Base-by-base conservation (phyloP, 768 basidiomycete species). In the Pholiota conissans region DNA sequence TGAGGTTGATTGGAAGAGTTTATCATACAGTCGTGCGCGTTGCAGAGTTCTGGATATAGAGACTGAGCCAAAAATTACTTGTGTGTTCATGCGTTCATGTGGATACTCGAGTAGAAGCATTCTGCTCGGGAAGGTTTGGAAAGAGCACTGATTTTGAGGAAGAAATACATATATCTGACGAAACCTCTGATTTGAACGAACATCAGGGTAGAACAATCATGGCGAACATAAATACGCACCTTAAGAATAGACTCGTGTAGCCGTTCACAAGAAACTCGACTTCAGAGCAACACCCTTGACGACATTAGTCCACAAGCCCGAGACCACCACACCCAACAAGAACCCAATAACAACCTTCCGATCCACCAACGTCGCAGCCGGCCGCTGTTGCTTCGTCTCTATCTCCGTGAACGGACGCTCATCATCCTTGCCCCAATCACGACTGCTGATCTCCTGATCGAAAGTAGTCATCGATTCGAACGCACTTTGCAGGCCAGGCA, bases 351-450 rank as follows among this genome's bases (percentile, higher is more conserved):
- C 28, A 13, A 63, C 18, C 52, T 55, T 58, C 10, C 49, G 13
- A 27, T 61, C 63, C 20, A 61, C 26, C 52, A 55, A 59, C 8
- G 50, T 34, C 32, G 18, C 16, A n/a, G 49, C 11, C 27, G 40
- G 11, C 13, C 22, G 35, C 10, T 30, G 29, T 11, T 29, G 40
- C 11, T 16, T 26, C 24, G 32, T 5, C 20, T 51, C 39, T 22
- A 5, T 51, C 47, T 51, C 40, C 13, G 30, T 13, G n/a, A 50
- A 47, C 18, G 55, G 20, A 16, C 52, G 52, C 29, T 65, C 64
- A 40, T 65, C 61, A 14, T 61, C 60, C 34, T 57, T 55, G 8
- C 55, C 58, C 62, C 62, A 65, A 16, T 62, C 52, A 42, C 57
- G 61, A 26, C 47, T 26, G 22, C 52, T 47, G 14, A 58, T 40